Evolutionary conservation across 805 yeast species (phyloP), one percentile per base, ranked within the genome.

Genomic region (Saturnispora quitensis): DNA sequence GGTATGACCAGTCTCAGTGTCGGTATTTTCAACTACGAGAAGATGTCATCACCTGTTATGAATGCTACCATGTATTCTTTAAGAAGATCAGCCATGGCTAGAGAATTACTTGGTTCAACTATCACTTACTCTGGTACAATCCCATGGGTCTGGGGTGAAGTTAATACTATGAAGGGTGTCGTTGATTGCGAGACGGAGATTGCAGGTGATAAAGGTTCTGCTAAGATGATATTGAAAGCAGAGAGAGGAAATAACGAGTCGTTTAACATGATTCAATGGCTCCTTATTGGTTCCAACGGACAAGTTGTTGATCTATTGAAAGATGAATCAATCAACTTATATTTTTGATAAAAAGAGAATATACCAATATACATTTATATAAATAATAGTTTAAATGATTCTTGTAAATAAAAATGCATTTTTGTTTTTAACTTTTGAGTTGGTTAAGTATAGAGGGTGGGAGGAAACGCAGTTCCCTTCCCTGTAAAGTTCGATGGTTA

Each of bases 21-120:
- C 31, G 76, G 86, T 31, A 86, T 91, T 60, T 84, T 91, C 77
- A 90, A 93, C 72, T 90, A 91, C 68, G 99, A 93, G 66, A 90
- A 89, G 65, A 82, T 89, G 18, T 81, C 86, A 44, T 87, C 96
- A 13, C 97, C 98, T 1, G 78, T 91, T 53, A 85, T 91, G 60
- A 78, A 85, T 40, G 90, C 96, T 6, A 85, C 96, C 4, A 71
- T 93, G 65, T 89, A 88, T 67, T 85, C 88, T 56, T 69, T 91
- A 59, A 79, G 99, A 63, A 75, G 97, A 62, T 84, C 91, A 1
- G 73, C 76, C 9, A 55, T 69, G 43, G 89, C 89, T 10, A 73
- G 80, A 50, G 78, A 77, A 24, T 62, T 70, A 2, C 70, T 91
- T 45, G 98, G 98, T 18, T 78, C 77, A 45, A 82, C 86, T 60